Base-by-base conservation (phyloP, 495 filamentous ascomycete species). In the Hyaloscypha bicolor region DNA sequence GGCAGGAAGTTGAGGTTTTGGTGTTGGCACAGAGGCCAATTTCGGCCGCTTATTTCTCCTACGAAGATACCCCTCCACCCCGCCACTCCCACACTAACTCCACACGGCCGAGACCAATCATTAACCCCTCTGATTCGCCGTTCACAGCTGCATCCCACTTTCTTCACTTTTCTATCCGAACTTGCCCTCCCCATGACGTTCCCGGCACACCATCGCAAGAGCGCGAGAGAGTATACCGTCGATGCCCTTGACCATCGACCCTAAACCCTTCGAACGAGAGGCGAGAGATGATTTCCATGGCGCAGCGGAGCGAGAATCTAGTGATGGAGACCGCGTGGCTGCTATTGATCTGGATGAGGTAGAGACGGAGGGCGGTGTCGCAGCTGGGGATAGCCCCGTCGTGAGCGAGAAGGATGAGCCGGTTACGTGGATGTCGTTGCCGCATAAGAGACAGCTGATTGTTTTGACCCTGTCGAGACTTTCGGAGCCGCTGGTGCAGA, bases 401-500 rank as follows among this genome's bases (percentile, higher is more conserved):
- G 35, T 22, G 25, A 60, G 31, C n/a, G 39, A 58, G 33, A 71
- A 68, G 11, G 57, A 65, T 22, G 61, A 67, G 29, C 9, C 58
- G 55, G 86, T 90, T 22, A 83, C 85, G 25, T 92, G 89, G 89
- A 76, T 72, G 32, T 86, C 87, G 37, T 77, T 96, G 2, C 92
- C 92, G 3, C 81, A 85, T 65, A 93, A 92, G 70, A 80, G 86
- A 67, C 92, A 96, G 73, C 80, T 96, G 60, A 76, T 88, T 6
- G 86, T 94, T 64, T 78, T 96, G 55, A 91, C 90, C 0, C 78
- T 93, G 52, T 86, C 91, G 5, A 84, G 92, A 29, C 78, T 94
- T 39, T 92, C 90, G 22, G 91, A 94, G 71, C 91, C 91, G 4
- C 79, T 94, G n/a, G 87, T 90, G 1, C 90, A 93, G 73, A 93